Percentiles rank a stretch among this genome's conserved stretches.
Evolutionary conservation across 768 basidiomycete species (phyloP).

Genomic region (Gymnopilus junonius): DNA sequence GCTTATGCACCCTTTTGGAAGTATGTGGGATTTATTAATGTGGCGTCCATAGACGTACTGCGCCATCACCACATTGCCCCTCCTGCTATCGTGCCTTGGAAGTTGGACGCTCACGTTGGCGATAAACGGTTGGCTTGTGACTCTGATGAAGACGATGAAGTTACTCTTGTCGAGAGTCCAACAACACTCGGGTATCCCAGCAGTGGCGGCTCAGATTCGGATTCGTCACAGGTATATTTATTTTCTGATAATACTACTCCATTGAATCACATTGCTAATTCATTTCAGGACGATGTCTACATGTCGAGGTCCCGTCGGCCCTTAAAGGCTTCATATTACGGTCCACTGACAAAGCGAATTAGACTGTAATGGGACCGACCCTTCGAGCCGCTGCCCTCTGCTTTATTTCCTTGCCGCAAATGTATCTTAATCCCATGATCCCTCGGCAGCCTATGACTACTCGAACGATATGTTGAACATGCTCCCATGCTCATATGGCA

Average conservation of each 20-base stretch:
- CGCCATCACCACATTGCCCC: conserved; percentile 27
- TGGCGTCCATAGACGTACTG: conserved; percentile 22
- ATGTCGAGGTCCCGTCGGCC: conserved; percentile 20
- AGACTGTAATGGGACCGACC: conserved; percentile 11
- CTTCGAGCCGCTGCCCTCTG: conserved; percentile 15
- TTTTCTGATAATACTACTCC: background rate
- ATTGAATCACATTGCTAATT: background rate
- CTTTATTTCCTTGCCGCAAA: background rate
- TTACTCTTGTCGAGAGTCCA: conserved; percentile 14
- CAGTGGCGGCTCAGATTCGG: conserved; percentile 26
- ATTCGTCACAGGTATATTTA: conserved; percentile 25
- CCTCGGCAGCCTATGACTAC: background rate
- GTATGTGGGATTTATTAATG: background rate
- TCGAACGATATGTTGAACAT: background rate
- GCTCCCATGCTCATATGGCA: background rate
- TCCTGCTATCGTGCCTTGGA: conserved; percentile 10
- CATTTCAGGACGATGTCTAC: conserved; percentile 18
- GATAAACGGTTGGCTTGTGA: conserved; percentile 28
- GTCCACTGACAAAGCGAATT: conserved; percentile 23
- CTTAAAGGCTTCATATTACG: conserved; percentile 16
- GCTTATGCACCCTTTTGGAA: conserved; percentile 4
- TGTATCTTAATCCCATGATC: background rate
- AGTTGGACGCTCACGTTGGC: conserved; percentile 18
- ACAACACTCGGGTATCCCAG: conserved; percentile 18
- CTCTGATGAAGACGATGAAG: conserved; percentile 23